phyloP scores from a whole-genome alignment of 352 stramenopile genomes.

The Discostella stelligera region DNA sequence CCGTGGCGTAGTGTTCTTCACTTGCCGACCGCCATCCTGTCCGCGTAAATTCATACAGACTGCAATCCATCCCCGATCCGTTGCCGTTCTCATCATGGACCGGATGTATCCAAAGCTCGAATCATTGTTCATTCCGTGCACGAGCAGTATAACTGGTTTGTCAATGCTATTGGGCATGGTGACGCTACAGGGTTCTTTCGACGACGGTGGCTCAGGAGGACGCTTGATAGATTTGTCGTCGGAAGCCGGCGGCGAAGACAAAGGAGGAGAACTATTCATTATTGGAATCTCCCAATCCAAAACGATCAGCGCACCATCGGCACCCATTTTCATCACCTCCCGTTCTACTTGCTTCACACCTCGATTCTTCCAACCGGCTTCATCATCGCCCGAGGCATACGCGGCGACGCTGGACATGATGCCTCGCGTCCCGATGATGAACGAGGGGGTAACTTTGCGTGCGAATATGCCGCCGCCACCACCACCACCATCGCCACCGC shows the following conservation, averaged over 20 bases:
- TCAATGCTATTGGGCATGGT: slow-evolving; percentile 50
- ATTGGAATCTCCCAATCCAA: slow-evolving; percentile 75
- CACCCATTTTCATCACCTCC: slow-evolving; percentile 59
- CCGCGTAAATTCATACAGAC: slow-evolving; percentile 74
- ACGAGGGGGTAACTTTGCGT: slow-evolving; percentile 26
- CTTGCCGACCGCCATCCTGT: slow-evolving; percentile 41
- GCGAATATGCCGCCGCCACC: slow-evolving; percentile 26
- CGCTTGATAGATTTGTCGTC: slow-evolving; percentile 2
- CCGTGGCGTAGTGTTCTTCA: slow-evolving; percentile 60
- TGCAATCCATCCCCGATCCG: slow-evolving; percentile 67
- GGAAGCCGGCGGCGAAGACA: not conserved
- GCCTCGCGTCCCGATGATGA: slow-evolving; percentile 44
- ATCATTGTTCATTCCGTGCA: slow-evolving; percentile 83
- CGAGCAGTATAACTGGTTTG: slow-evolving; percentile 69
- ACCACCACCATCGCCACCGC: not conserved
- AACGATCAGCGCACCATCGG: slow-evolving; percentile 65
- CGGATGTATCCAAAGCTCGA: slow-evolving; percentile 78
- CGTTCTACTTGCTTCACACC: slow-evolving; percentile 46
- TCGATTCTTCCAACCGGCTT: not conserved
- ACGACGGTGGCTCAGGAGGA: slow-evolving; percentile 18
- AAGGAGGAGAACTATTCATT: not conserved
- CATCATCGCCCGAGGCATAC: slow-evolving; percentile 20
- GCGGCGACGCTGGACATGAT: slow-evolving; percentile 33
- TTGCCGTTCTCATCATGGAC: slow-evolving; percentile 67
- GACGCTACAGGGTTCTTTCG: slow-evolving; percentile 22